A percentile compares a stretch with the other conserved stretches of the same genome.
phyloP scores from a whole-genome alignment of 371 early-diverging fungal genomes.

The Mortierella sp. region DNA sequence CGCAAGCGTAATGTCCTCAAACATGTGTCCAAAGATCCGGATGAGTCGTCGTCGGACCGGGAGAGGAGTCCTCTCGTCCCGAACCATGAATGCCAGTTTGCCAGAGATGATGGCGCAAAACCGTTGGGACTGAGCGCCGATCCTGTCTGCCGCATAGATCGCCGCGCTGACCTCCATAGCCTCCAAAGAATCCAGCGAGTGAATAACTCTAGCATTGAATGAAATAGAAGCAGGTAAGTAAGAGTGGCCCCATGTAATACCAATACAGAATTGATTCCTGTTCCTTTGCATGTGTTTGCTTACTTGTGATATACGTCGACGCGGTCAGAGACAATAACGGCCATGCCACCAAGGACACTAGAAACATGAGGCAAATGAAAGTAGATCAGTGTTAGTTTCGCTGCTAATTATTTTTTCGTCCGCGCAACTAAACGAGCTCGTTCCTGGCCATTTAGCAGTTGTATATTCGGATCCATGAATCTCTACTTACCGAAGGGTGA shows the following conservation, averaged over 20 bases:
- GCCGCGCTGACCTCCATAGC: constrained; percentile 69
- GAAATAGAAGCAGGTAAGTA: not conserved
- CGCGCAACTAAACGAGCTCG: not conserved
- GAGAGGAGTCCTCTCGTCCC: constrained; percentile 57
- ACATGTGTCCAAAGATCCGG: constrained; percentile 72
- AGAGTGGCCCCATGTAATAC: too few species aligned
- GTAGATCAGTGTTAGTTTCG: not conserved
- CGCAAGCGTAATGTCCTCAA: constrained; percentile 66
- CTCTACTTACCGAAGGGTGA: constrained; percentile 64
- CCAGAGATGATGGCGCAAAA: constrained; percentile 65
- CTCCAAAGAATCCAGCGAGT: constrained; percentile 58
- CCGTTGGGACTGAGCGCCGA: constrained; percentile 64
- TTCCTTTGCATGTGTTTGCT: not conserved
- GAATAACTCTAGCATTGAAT: constrained; percentile 15
- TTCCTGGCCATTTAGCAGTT: not conserved
- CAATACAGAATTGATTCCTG: too few species aligned
- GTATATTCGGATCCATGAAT: too few species aligned
- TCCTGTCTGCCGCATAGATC: constrained; percentile 68
- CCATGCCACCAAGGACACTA: constrained; percentile 71
- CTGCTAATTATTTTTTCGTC: not conserved
- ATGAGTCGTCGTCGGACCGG: constrained; percentile 62
- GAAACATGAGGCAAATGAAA: not conserved
- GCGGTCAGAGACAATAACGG: constrained; percentile 66
- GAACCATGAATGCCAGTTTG: constrained; percentile 33
- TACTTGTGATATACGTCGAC: constrained; percentile 73